phyloP scores from a whole-genome alignment of 768 basidiomycete genomes.

The Mycena crocata region DNA sequence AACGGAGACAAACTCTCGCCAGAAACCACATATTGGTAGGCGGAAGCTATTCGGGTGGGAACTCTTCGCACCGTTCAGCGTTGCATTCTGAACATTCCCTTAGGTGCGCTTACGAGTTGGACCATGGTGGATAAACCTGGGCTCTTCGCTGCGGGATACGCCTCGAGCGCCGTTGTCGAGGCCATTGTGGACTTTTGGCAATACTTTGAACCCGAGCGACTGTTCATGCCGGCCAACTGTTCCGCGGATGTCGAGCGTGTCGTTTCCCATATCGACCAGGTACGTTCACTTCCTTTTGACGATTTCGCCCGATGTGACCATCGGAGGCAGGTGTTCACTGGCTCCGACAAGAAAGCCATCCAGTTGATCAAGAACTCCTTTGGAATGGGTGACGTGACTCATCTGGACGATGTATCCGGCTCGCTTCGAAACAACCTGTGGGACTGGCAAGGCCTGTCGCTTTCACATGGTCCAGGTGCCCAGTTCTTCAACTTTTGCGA shows the following conservation, averaged over 20 bases:
- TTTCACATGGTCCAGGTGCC: conserved; percentile 56
- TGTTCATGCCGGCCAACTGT: conserved; percentile 78
- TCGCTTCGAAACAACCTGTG: conserved; percentile 68
- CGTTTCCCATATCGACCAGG: conserved; percentile 69
- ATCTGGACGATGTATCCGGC: conserved; percentile 76
- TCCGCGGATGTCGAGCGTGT: conserved; percentile 77
- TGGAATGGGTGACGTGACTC: conserved; percentile 66
- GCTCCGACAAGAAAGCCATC: conserved; percentile 58
- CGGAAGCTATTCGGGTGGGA: conserved; percentile 59
- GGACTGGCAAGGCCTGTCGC: conserved; percentile 77
- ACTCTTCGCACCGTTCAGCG: not conserved
- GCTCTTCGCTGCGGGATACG: conserved; percentile 75
- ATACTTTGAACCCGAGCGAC: conserved; percentile 79
- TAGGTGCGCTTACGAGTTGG: conserved; percentile 63
- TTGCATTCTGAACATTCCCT: not conserved
- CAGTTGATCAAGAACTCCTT: conserved; percentile 66
- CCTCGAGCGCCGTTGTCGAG: conserved; percentile 75
- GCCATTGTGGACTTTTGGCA: conserved; percentile 75
- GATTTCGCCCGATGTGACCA: not conserved
- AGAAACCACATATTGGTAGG: conserved; percentile 60
- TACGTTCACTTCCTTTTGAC: conserved; percentile 28
- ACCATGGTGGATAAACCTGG: conserved; percentile 76
- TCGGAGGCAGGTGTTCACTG: conserved; percentile 51
- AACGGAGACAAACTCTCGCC: conserved; percentile 72
- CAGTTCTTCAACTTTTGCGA: conserved; percentile 74